Conservation (phyloP, 148 eudicot species). For the Fagopyrum tataricum region DNA sequence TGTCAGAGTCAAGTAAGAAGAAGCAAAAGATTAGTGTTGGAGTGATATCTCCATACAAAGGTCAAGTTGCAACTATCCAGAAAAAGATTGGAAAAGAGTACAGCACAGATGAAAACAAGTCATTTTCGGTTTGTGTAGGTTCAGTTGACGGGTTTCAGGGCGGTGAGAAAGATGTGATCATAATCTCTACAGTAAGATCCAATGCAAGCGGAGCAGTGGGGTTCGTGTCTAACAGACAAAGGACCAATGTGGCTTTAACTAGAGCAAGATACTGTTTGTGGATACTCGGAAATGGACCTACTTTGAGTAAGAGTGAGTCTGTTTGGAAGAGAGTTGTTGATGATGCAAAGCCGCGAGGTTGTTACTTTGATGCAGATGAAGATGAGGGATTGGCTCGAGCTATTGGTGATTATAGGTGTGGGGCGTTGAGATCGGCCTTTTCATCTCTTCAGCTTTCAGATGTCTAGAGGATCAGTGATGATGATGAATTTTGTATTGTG, state of each 20-base stretch:
- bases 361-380: conserved; percentile 38
- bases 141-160: conserved; percentile 53
- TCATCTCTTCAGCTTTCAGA: background rate
- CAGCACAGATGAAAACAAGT: conserved; percentile 13
- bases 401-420: background rate
- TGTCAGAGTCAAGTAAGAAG: background rate
- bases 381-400: background rate
- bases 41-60: conserved; percentile 39
- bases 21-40: conserved; percentile 32
- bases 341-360: conserved; percentile 37
- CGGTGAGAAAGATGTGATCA: conserved; percentile 49
- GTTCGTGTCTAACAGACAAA: conserved; percentile 27
- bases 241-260: conserved; percentile 34
- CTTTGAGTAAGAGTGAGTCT: conserved; percentile 19
- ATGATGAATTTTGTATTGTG: background rate
- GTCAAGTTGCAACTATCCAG: conserved; percentile 44
- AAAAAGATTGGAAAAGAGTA: conserved; percentile 21
- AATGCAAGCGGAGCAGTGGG: conserved; percentile 25
- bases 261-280: conserved; percentile 63
- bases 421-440: background rate
- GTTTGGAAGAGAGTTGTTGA: conserved; percentile 36
- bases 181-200: conserved; percentile 49
- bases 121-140: conserved; percentile 31
- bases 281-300: conserved; percentile 45
- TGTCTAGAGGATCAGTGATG: background rate